Base-by-base conservation (phyloP, 2,329 filamentous ascomycete species). In the Nemania sp. region DNA sequence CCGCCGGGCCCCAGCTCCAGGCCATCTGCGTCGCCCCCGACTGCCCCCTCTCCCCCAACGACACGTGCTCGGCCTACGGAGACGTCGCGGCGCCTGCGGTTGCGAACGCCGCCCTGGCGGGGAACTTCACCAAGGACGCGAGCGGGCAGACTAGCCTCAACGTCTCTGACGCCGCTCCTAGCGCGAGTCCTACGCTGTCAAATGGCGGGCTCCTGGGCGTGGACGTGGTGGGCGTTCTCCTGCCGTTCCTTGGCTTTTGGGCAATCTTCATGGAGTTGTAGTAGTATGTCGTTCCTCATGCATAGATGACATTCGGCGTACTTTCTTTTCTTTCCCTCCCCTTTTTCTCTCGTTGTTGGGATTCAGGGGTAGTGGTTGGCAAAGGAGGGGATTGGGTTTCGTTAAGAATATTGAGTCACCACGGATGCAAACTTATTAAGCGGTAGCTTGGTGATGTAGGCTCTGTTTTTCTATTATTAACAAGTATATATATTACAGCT, bases 111-210 rank as follows among this genome's bases (percentile, higher is more conserved):
- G 35, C 40, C 7, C 32, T 54, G 12, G 42, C 21, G 11, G 52
- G 52, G 7, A 54, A 54, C 42, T 54, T 54, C n/a, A 54, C 40
- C 40, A 46, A 54, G 29, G 40, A 37, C 18, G 52, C 52, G 6
- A 37, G n/a, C 17, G 52, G 52, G 17, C 40, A 37, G 29, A 54
- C 42, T 20, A 46, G 40, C 37, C 29, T 54, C 32, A 54, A 54
- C 18, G 25, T 15, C 18, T 54, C 52, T 13, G 13, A n/a, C 21
- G 17, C 18, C 17, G 12, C 25, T 50, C 9, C 48, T 3, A 10
- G 34, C 39, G 25, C 25, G 18, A 45, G 18, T 20, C 42, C 42
- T 2, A 45, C 20, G 42, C 42, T 20, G 11, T 15, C 18, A 13
- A 45, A 11, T 25, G 20, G 42, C 17, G 11, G 42, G 17, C 18